Evolutionary conservation across 225 moss, liverwort and hornwort genomes (phyloP), one percentile per base, ranked within the genome.

Genomic region (Physcomitrium patens): DNA sequence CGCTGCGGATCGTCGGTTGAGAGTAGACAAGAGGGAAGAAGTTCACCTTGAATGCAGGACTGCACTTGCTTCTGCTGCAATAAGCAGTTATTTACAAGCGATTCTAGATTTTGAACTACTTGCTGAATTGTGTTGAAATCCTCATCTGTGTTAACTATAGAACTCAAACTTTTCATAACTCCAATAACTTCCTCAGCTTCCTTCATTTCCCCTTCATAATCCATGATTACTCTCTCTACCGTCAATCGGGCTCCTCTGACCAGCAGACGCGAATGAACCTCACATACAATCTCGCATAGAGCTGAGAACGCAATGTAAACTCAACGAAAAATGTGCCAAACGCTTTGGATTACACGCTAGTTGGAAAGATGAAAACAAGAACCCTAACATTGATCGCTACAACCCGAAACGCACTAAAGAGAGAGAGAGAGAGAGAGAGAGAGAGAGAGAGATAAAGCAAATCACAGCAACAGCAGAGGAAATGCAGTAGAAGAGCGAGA

Each of bases 121-220:
- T 85, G 73, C 3, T 73, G 72, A 43, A 79, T 69, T 19, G 63
- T 65, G 70, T 70, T 73, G 53, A 59, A 64, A 41, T 85, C 85
- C 55, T 79, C 79, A 3, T 79, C 82, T 9, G 82, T 71, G 1
- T 71, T 63, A 56, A 79, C 79, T 47, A 82, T 28, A 12, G 73
- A 5, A 59, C 79, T 65, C n/a, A 86, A 26, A 16, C 71, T 77
- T 63, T 80, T 79, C 85, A 85, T 69, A 1, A 76, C 69, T 37
- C 55, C 70, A 55, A 86, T 83, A 5, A 63, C 65, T 77, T 82
- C 86, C 18, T 82, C 79, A n/a, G 79, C 79, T 57, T 79, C 70
- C 82, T 82, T 77, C 77, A 82, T 53, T 74, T 86, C 86, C 37
- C 48, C 65, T 23, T 61, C 79, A 13, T 24, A 50, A 44, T 86